A percentile compares a stretch with the other conserved stretches of the same genome.
phyloP scores from a whole-genome alignment of 495 filamentous ascomycete genomes.

The Trichoderma gamsii region DNA sequence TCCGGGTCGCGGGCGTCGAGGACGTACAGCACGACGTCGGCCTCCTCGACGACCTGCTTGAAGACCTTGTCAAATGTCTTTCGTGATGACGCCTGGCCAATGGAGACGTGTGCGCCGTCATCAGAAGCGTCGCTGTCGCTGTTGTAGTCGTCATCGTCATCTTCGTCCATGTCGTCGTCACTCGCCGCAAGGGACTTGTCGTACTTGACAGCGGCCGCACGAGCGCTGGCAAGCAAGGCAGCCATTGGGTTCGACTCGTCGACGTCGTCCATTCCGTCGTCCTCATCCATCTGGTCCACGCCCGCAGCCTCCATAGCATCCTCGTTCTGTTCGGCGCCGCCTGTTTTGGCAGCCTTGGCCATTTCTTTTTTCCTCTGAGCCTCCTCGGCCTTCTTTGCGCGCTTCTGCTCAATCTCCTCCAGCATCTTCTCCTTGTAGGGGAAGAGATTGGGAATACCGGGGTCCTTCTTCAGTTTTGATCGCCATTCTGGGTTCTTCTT shows the following conservation, averaged over 20 bases:
- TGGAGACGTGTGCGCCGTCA: constrained; percentile 42
- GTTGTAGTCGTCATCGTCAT: constrained; percentile 53
- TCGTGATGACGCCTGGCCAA: constrained; percentile 50
- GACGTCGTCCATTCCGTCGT: constrained; percentile 37
- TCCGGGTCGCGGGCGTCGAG: constrained; percentile 91
- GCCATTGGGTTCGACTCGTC: constrained; percentile 78
- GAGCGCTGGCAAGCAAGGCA: constrained; percentile 83
- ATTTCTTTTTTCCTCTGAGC: constrained; percentile 60
- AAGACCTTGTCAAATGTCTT: constrained; percentile 92
- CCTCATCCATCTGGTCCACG: constrained; percentile 38
- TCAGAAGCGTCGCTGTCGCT: constrained; percentile 42
- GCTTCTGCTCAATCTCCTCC: constrained; percentile 86
- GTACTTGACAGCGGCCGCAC: constrained; percentile 78
- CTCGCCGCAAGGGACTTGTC: constrained; percentile 42
- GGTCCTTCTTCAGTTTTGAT: constrained; percentile 90
- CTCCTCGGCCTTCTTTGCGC: constrained; percentile 74
- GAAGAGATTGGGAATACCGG: constrained; percentile 94
- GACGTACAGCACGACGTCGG: constrained; percentile 91
- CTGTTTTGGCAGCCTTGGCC: constrained; percentile 56
- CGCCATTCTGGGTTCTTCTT: constrained; percentile 97
- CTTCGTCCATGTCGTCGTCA: constrained; percentile 53
- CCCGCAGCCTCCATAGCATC: constrained; percentile 42
- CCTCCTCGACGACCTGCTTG: constrained; percentile 83
- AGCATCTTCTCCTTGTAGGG: constrained; percentile 95
- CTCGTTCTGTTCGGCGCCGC: constrained; percentile 33